A percentile compares a stretch with the other conserved stretches of the same genome.
phyloP scores from a whole-genome alignment of 208 protist species.

The Kentomonas sorsogonicus region DNA sequence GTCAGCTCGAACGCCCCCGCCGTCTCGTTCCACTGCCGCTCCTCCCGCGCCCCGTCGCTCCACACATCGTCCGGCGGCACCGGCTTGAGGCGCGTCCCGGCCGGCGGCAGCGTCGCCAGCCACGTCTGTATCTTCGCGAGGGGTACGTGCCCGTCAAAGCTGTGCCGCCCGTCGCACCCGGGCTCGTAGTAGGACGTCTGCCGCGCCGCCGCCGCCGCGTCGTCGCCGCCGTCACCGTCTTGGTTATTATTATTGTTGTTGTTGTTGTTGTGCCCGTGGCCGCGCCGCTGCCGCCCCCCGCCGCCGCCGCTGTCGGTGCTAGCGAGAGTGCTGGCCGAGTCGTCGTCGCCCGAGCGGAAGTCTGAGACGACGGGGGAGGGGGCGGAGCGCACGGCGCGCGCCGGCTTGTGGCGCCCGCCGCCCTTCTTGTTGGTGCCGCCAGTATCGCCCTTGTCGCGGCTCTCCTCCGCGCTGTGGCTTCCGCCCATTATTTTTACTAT shows the following conservation, averaged over 20 bases:
- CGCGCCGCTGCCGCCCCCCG: too few species aligned
- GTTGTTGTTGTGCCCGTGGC: too few species aligned
- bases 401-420: too few species aligned
- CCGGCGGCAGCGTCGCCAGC: conserved; percentile 18
- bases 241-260: too few species aligned
- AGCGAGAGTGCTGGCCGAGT: conserved; percentile 3
- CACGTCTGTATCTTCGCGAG: conserved; percentile 24
- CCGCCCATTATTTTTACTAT: too few species aligned
- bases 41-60: conserved; percentile 35
- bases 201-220: conserved; percentile 1
- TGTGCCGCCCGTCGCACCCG: conserved; percentile 11
- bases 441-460: too few species aligned
- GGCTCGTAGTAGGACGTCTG: conserved; percentile 9
- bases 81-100: conserved; percentile 6
- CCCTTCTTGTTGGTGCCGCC: too few species aligned
- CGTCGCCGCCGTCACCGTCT: background rate
- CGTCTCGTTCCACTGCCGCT: conserved; percentile 26
- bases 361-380: conserved; percentile 34
- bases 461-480: too few species aligned
- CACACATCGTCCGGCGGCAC: conserved; percentile 28
- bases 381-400: conserved; percentile 7
- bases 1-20: conserved; percentile 19
- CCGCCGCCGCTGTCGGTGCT: too few species aligned
- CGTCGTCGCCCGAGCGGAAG: conserved; percentile 10
- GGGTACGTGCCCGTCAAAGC: conserved; percentile 26